Evolutionary conservation across 1,284 basidiomycete genomes (phyloP), one percentile per base, ranked within the genome.

Genomic region (Phellinidium pouzarii): DNA sequence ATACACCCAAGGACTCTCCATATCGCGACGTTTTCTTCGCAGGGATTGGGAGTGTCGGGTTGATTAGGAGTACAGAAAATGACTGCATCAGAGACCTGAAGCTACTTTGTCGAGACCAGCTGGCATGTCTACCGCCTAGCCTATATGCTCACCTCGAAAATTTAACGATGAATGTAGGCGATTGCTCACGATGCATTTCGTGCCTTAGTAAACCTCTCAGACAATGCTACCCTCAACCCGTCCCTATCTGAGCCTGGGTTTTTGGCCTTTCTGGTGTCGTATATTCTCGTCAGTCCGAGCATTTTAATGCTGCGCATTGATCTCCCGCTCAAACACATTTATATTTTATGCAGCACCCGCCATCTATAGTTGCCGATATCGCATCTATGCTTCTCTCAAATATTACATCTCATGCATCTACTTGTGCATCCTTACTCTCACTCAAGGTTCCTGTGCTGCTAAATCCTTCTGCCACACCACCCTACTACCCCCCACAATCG

Each of bases 351-450:
- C 60, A 96, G 94, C 88, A 95, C 68, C 86, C 90, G 4, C 81
- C 88, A 57, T 87, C 94, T 3, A 82, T 91, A 50, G 82, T 97
- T 17, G 92, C 94, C 27, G 95, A 98, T 71, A 80, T 98, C 8
- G 93, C 94, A 1, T 84, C 91, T 27, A 99, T 99, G 96, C 77
- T 99, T 1, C 78, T 99, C 4, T 97, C 94, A 17, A 99, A 99
- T 69, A 74, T 98, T 41, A 92, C 93, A 12, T 81, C 90, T 11
- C 83, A 91, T 49, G 77, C 91, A 3, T 71, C 78, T 0, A 78
- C 89, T 46, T 86, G 87, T 58, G 72, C 81, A 2, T 67, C 76
- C 1, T 70, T 97, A 8, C 72, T 94, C 3, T 73, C 75, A 2
- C 71, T 94, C 29, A 80, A 78, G 52, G 74, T 94, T 46, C 70